phyloP scores from a whole-genome alignment of 129 eudicot species.

The Smallanthus sonchifolius region DNA sequence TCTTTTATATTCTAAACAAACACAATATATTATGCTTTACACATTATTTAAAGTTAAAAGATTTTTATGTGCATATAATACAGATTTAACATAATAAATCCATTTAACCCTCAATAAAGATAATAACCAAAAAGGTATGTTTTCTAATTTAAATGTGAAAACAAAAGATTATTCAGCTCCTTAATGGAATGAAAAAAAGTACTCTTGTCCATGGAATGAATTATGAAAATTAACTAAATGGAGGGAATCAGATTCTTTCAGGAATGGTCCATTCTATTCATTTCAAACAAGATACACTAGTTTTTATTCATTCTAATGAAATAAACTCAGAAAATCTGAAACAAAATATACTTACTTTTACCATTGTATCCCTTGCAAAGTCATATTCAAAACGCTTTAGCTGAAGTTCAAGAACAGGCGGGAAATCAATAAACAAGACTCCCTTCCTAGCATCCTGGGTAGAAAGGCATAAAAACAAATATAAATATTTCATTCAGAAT shows the following conservation, averaged over 20 bases:
- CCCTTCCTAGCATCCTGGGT: constrained; percentile 76
- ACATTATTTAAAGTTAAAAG: neutral
- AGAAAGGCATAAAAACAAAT: constrained; percentile 8
- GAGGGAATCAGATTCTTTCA: neutral
- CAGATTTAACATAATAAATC: neutral
- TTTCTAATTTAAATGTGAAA: neutral
- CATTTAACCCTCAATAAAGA: neutral
- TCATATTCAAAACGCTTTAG: constrained; percentile 84
- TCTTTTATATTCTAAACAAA: neutral
- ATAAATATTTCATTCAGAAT: neutral
- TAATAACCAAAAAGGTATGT: neutral
- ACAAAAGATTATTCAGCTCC: neutral
- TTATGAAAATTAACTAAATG: neutral
- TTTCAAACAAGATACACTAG: neutral
- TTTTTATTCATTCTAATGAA: neutral
- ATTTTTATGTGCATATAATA: neutral
- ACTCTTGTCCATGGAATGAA: neutral
- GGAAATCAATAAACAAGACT: constrained; percentile 71
- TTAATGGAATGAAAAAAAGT: neutral
- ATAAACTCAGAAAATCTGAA: neutral
- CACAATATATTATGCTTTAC: neutral
- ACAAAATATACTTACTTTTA: constrained; percentile 44
- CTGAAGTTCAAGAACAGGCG: constrained; percentile 82
- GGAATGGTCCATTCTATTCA: neutral
- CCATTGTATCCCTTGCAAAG: constrained; percentile 79